These are phyloP conservation scores for Cercospora brassicicola DNA, from an alignment of 2,329 filamentous ascomycete genomes.

Conservation along the genomic window DNA sequence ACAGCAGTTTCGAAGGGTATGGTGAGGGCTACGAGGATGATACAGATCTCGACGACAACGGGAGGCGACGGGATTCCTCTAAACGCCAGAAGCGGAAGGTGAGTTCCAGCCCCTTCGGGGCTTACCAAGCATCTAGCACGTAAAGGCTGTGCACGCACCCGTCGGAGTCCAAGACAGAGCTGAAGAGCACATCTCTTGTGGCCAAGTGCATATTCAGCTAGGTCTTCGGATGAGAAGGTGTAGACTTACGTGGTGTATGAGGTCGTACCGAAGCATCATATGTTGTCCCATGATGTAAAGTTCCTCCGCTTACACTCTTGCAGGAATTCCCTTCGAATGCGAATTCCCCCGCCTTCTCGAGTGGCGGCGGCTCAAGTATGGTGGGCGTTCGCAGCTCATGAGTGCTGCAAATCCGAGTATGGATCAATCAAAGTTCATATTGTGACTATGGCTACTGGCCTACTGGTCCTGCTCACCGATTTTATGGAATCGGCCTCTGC, in stretches of 20 bases:
- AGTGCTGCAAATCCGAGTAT: background rate
- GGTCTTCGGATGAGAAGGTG: background rate
- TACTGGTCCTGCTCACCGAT: background rate
- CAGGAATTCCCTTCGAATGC: conserved; percentile 26
- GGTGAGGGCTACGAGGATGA: conserved; percentile 70
- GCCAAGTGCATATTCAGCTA: background rate
- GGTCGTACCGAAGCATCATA: background rate
- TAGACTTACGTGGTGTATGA: background rate
- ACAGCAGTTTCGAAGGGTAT: conserved; percentile 73
- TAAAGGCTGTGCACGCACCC: background rate
- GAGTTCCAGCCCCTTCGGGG: conserved; percentile 9
- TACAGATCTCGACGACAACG: conserved; percentile 63
- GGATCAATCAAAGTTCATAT: background rate
- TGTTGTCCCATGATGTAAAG: background rate
- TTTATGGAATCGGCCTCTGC: background rate
- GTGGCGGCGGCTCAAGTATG: conserved; percentile 17
- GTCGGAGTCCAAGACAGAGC: no score
- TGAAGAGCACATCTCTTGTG: background rate
- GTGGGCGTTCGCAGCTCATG: conserved; percentile 21
- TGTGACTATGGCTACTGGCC: background rate
- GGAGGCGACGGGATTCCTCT: conserved; percentile 23
- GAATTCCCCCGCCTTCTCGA: conserved; percentile 23
- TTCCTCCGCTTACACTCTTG: conserved; percentile 12
- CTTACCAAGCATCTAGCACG: background rate
- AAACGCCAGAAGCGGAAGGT: conserved; percentile 38